Evolutionary conservation across 768 basidiomycete genomes (phyloP), one percentile per base, ranked within the genome.

Genomic region (Termitomyces eurrhizus): DNA sequence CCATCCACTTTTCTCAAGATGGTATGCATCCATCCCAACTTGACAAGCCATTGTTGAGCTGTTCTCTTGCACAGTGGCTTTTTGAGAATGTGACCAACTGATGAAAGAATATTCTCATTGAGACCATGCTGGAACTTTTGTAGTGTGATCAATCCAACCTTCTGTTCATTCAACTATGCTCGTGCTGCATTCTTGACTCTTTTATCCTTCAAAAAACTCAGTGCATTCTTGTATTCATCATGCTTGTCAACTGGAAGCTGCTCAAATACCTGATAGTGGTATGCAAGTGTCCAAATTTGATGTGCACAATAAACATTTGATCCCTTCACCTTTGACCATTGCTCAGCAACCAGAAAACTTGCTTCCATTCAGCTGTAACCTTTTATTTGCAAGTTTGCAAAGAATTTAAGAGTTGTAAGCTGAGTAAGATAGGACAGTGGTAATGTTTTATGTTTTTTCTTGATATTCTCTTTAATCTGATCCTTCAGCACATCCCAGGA

Each of bases 31-130:
- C 51, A 63, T 0, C 64, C 67, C 5, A 80, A 58, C 41, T 69
- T 68, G 3, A 66, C 53, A 44, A 83, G 65, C 78, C 81, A 81
- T 0, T 63, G 62, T 11, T 64, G 53, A 16, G 77, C 80, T 0
- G 75, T 80, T 9, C 69, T 54, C 5, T 64, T 63, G 54, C 68
- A 62, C 4, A 76, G 58, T 0, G 69, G 73, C 18, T 63, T 64
- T 13, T 63, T 70, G 0, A 65, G 57, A 2, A 57, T 54, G 39
- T 77, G 70, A 0, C 67, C 65, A 0, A 78, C 70, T 16, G 65
- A 57, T 0, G 71, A 73, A 7, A 79, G 61, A 42, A 78, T 74
- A 3, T 51, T 57, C 1, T 55, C 45, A 37, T 77, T 71, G 26
- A 77, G 57, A 0, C 65, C 66, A 7, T 58, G 7, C 1, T 61